Evolutionary conservation across 768 basidiomycete species (phyloP), one percentile per base, ranked within the genome.

Genomic region (Agrocybe pediades): DNA sequence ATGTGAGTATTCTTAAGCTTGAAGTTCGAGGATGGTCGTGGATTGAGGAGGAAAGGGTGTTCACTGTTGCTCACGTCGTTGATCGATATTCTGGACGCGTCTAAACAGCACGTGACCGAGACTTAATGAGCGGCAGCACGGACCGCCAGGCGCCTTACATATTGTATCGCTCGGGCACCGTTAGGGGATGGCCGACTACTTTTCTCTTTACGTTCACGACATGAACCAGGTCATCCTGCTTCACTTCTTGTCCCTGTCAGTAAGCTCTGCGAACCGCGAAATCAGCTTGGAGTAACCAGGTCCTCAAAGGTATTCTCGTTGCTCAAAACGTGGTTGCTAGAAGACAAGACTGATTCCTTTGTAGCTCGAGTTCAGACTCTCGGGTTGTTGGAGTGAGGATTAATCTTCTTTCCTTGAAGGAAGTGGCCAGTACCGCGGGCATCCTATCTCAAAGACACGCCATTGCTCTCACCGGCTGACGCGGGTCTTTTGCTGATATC

Each of bases 101-200:
- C 17, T 24, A 17, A 51, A 33, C 11, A 27, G 26, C 55, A 56
- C 55, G 55, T 56, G 55, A 51, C 29, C 55, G 55, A 46, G 50
- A 27, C 19, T 44, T 9, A 44, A n/a, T 27, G 3, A 46, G 13
- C n/a, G n/a, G n/a, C n/a, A n/a, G n/a, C n/a, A 9, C 26, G 9
- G 29, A n/a, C 25, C 16, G 21, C 13, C 24, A 24, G 23, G 9
- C 29, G 23, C 6, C 33, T 13, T 36, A n/a, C n/a, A n/a, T n/a
- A n/a, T n/a, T n/a, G n/a, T n/a, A n/a, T n/a, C n/a, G n/a, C n/a
- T n/a, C n/a, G n/a, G n/a, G n/a, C n/a, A n/a, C n/a, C n/a, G n/a
- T n/a, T n/a, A n/a, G n/a, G n/a, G n/a, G n/a, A n/a, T n/a, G n/a
- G n/a, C n/a, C n/a, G n/a, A n/a, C n/a, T n/a, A n/a, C n/a, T n/a